phyloP scores from a whole-genome alignment of 345 rosid genomes.

The Dimocarpus longan region DNA sequence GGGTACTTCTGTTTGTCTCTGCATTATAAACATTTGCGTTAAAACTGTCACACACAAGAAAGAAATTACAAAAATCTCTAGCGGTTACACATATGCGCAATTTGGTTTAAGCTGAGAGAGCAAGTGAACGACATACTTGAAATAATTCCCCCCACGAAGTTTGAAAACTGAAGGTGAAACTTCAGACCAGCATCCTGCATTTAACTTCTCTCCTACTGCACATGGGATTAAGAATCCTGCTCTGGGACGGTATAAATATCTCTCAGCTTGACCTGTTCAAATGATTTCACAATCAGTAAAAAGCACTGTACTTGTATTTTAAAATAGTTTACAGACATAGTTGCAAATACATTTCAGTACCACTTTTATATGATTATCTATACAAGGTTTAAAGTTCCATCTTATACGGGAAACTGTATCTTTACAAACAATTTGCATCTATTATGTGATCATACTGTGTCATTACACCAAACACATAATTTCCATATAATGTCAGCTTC shows the following conservation, averaged over 20 bases:
- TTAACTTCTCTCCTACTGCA: slow-evolving; percentile 51
- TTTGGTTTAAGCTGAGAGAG: neutral
- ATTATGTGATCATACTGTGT: neutral
- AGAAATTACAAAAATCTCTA: neutral
- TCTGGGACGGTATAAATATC: slow-evolving; percentile 52
- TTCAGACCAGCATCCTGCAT: slow-evolving; percentile 62
- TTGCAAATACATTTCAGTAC: neutral
- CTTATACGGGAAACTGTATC: neutral
- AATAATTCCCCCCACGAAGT: slow-evolving; percentile 69
- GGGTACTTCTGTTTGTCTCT: slow-evolving; percentile 72
- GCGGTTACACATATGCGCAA: no score
- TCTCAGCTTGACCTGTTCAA: slow-evolving; percentile 54
- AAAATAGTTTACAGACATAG: slow-evolving; percentile 1
- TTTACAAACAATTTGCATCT: neutral
- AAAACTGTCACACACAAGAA: neutral
- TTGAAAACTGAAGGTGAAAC: slow-evolving; percentile 70
- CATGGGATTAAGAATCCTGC: slow-evolving; percentile 67
- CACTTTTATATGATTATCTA: neutral
- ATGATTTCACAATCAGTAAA: neutral
- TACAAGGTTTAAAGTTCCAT: neutral
- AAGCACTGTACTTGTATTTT: neutral
- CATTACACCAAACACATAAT: neutral
- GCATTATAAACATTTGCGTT: slow-evolving; percentile 22
- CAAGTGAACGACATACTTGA: slow-evolving; percentile 41
- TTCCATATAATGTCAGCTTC: neutral